Base-by-base conservation (phyloP, 2,329 filamentous ascomycete species). In the Dryadomyces sulphureus region DNA sequence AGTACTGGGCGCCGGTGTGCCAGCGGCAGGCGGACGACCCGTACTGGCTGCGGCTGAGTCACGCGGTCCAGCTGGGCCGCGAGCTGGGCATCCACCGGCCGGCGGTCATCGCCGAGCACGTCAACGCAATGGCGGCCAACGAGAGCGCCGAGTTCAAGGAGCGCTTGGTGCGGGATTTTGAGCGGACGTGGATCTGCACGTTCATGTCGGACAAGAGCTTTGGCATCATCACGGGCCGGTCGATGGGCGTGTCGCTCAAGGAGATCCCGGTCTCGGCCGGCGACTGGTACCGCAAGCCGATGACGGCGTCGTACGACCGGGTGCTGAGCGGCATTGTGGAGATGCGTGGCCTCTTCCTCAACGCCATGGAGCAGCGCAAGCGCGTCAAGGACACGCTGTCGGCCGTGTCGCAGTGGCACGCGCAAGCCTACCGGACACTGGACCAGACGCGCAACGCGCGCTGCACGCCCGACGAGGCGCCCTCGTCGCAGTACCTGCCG, bases 11-110 rank as follows among this genome's bases (percentile, higher is more conserved):
- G 5, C 54, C 54, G 3, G 30, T 52, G 19, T 47, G 50, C 42
- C 46, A 50, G 35, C 46, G 41, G 9, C 54, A 53, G 36, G 46
- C 50, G 1, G 54, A 55, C 41, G 55, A 56, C 20, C 53, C 54
- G 2, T 55, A 53, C 45, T 56, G 55, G 55, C 48, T 56, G 11
- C 53, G 52, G 7, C 45, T 56, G 5, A 54, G 53, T 30, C 53
- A 56, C 41, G 53, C 55, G 11, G 51, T 53, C 1, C 54, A 55
- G 41, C 48, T 56, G 6, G 54, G 51, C 11, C 48, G 52, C 17
- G 55, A 56, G 19, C 48, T 56, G 4, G 52, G 54, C 12, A 55
- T 56, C 27, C 43, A 55, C 45, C 48, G 49, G 1, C 51, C 51
- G 2, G 46, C 48, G 4, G 43, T 43, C n/a, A 51, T 56, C 14